Percentiles rank a stretch among this genome's conserved stretches.
These are phyloP conservation scores for Wickerhamiella occidentalis DNA, from an alignment of 805 yeast species.

Conservation along the genomic window DNA sequence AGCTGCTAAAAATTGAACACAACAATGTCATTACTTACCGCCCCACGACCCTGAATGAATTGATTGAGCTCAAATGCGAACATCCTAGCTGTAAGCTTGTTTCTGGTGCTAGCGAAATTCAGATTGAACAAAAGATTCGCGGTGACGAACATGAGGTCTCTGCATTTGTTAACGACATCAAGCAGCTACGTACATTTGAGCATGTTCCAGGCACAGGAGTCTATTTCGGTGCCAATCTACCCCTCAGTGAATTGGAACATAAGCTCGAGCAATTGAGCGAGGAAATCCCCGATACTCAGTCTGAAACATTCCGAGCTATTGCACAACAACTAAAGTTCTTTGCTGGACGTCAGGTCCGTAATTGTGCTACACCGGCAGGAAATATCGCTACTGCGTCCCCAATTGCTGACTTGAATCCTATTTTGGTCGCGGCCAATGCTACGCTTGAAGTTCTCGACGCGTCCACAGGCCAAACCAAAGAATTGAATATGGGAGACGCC, in stretches of 20 bases:
- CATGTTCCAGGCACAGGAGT: conserved; percentile 33
- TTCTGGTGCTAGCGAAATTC: conserved; percentile 39
- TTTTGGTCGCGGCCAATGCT: conserved; percentile 35
- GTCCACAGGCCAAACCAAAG: conserved; percentile 22
- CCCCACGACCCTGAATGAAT: conserved; percentile 32
- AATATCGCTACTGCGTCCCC: conserved; percentile 41
- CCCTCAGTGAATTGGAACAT: conserved; percentile 32
- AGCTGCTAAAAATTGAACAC: conserved; percentile 27
- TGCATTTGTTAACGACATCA: conserved; percentile 35
- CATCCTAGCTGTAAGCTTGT: conserved; percentile 33
- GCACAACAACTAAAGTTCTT: conserved; percentile 35
- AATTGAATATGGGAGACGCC: conserved; percentile 30
- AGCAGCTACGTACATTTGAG: conserved; percentile 29
- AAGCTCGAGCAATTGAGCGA: conserved; percentile 26
- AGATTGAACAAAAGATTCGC: conserved; percentile 36
- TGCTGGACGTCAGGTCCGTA: conserved; percentile 40
- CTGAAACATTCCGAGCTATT: conserved; percentile 32
- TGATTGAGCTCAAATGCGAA: conserved; percentile 27
- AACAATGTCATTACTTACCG: conserved; percentile 36
- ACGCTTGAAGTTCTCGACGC: conserved; percentile 29
- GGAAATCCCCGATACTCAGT: conserved; percentile 20
- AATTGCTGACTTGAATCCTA: conserved; percentile 38
- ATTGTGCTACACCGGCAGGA: conserved; percentile 41
- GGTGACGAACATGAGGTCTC: conserved; percentile 32
- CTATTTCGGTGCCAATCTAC: conserved; percentile 34